A percentile compares a stretch with the other conserved stretches of the same genome.
Evolutionary conservation across 106 monocot genomes (phyloP).

Genomic region (Apostasia shenzhenica): DNA sequence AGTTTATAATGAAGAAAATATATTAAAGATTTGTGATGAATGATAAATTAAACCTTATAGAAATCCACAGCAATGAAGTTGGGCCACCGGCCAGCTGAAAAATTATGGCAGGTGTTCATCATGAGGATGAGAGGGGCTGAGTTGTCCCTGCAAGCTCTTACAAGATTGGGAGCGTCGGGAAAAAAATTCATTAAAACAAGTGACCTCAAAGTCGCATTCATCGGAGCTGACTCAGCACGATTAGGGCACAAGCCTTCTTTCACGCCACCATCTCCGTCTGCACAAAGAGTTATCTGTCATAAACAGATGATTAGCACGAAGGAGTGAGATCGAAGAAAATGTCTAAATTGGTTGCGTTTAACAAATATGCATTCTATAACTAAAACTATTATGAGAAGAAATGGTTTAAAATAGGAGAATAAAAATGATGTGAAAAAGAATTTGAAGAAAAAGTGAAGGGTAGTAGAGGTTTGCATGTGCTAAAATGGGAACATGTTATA

Average conservation of each 20-base stretch:
- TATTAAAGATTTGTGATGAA: not conserved
- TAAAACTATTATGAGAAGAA: too few species aligned
- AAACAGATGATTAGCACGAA: too few species aligned
- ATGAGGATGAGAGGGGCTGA: constrained; percentile 44
- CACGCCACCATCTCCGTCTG: constrained; percentile 54
- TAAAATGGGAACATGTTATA: too few species aligned
- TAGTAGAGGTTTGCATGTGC: too few species aligned
- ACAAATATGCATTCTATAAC: too few species aligned
- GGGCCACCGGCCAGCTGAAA: constrained; percentile 43
- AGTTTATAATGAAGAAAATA: not conserved
- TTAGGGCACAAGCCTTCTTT: constrained; percentile 34
- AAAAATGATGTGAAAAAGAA: too few species aligned
- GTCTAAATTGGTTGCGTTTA: too few species aligned
- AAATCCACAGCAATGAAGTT: constrained; percentile 67
- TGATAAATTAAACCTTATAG: constrained; percentile 39
- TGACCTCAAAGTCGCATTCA: constrained; percentile 39
- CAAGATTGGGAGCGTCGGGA: constrained; percentile 18
- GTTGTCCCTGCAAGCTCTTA: constrained; percentile 36
- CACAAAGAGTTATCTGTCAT: not conserved
- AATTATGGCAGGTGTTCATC: constrained; percentile 47
- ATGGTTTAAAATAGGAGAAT: too few species aligned
- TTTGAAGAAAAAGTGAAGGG: too few species aligned
- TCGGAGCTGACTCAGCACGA: constrained; percentile 36
- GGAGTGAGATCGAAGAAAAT: too few species aligned
- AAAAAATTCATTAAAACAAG: constrained; percentile 64